A percentile compares a stretch with the other conserved stretches of the same genome.
phyloP scores from a whole-genome alignment of 2,329 filamentous ascomycete genomes.

The Claviceps capensis region DNA sequence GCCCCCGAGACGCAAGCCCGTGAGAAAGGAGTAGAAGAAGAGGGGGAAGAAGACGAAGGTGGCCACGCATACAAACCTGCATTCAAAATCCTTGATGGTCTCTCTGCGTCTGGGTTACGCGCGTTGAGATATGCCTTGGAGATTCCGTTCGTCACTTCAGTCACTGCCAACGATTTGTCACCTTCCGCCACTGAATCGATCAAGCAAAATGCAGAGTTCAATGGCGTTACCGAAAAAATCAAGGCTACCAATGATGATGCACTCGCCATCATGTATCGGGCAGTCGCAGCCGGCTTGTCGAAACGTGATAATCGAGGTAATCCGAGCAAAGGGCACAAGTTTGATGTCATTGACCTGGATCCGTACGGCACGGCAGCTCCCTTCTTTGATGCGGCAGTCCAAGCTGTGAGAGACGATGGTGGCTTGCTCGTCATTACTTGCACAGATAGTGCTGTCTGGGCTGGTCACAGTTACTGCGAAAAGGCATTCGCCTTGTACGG shows the following conservation, averaged over 20 bases:
- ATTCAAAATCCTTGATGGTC: conserved; percentile 84
- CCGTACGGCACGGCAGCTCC: conserved; percentile 89
- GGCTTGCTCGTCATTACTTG: conserved; percentile 91
- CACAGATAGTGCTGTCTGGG: conserved; percentile 91
- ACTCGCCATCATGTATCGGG: conserved; percentile 77
- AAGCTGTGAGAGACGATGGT: conserved; percentile 70
- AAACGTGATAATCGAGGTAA: conserved; percentile 25
- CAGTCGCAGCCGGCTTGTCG: conserved; percentile 41
- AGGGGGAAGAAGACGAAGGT: conserved; percentile 8
- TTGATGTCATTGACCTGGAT: conserved; percentile 92
- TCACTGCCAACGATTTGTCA: conserved; percentile 86
- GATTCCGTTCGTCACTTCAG: conserved; percentile 65
- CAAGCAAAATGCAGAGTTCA: conserved; percentile 71
- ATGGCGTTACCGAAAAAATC: conserved; percentile 58
- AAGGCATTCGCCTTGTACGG: conserved; percentile 93
- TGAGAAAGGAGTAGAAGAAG: not conserved
- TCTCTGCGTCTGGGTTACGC: conserved; percentile 85
- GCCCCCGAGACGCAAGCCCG: conserved; percentile 4
- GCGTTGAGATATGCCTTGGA: conserved; percentile 87
- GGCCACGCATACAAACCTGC: conserved; percentile 23
- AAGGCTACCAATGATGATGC: conserved; percentile 68
- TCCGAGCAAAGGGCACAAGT: conserved; percentile 37
- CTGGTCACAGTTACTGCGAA: conserved; percentile 84
- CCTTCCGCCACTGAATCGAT: conserved; percentile 66
- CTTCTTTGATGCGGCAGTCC: conserved; percentile 83